These are phyloP conservation scores for Beta vulgaris DNA, from an alignment of 148 eudicot species.

Conservation along the genomic window DNA sequence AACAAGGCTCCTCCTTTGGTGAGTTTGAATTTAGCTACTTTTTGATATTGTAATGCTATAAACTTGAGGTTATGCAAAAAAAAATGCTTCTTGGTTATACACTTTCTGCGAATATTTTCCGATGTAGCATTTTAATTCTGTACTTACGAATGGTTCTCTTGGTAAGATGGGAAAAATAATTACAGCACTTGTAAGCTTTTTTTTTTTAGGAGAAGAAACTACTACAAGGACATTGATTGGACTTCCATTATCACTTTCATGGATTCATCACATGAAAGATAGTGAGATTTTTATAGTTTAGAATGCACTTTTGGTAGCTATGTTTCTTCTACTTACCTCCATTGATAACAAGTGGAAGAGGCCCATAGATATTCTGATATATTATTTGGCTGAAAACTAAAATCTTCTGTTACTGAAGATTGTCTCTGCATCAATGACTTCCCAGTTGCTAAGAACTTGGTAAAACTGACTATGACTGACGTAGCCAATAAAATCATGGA, in stretches of 20 bases:
- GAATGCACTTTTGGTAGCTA: too few species aligned
- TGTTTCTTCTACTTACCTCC: too few species aligned
- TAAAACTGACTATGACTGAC: too few species aligned
- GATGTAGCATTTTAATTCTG: neutral
- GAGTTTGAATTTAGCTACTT: conserved; percentile 31
- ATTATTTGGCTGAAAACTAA: too few species aligned
- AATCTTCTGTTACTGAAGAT: too few species aligned
- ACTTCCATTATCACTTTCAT: neutral
- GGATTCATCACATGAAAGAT: neutral
- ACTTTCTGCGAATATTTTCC: neutral
- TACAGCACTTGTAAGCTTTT: neutral
- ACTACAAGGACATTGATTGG: neutral
- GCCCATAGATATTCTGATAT: too few species aligned
- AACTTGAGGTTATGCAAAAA: neutral
- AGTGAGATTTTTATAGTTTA: too few species aligned
- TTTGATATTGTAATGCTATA: neutral
- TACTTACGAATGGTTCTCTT: neutral
- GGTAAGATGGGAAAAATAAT: neutral
- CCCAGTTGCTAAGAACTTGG: too few species aligned
- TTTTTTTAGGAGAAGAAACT: neutral
- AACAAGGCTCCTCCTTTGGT: conserved; percentile 85
- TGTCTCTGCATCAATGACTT: too few species aligned
- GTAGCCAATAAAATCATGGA: too few species aligned
- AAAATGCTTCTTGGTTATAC: neutral
- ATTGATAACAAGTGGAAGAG: too few species aligned